Evolutionary conservation across 2,329 filamentous ascomycete genomes (phyloP).

Genomic region (Fusarium heterosporum): DNA sequence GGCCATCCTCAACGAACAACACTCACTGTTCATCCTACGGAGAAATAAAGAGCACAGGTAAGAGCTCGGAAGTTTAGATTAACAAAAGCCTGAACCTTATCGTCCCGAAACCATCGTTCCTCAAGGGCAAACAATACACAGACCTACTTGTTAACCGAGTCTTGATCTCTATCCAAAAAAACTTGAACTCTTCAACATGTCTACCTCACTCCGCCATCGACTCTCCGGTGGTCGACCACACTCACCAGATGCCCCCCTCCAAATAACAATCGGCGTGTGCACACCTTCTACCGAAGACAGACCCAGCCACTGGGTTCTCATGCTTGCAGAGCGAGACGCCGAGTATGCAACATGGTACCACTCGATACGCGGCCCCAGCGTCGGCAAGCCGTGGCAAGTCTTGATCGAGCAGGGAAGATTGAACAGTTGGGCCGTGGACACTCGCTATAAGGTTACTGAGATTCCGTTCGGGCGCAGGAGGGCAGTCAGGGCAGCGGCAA

Average conservation of each 20-base stretch:
- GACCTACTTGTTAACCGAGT: background rate
- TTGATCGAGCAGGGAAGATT: background rate
- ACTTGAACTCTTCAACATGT: background rate
- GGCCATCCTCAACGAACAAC: background rate
- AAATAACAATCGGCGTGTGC: slow-evolving; percentile 7
- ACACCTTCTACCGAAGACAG: background rate
- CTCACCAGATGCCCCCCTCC: background rate
- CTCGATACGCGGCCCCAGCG: background rate
- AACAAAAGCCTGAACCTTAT: background rate
- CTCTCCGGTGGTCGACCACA: background rate
- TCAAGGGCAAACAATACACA: background rate
- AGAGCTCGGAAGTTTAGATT: background rate
- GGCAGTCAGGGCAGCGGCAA: background rate
- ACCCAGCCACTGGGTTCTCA: slow-evolving; percentile 13
- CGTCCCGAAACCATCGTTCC: background rate
- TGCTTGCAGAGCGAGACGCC: slow-evolving; percentile 3
- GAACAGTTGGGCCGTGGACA: background rate
- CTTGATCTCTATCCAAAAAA: background rate
- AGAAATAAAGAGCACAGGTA: background rate
- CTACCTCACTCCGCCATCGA: background rate
- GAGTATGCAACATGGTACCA: slow-evolving; percentile 1
- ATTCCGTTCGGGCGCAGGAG: background rate
- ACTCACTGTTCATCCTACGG: background rate
- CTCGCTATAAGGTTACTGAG: background rate
- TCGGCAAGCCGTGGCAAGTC: background rate